Base-by-base conservation (phyloP, 1,139 yeast genomes). In the Yamadazyma aaseri region DNA sequence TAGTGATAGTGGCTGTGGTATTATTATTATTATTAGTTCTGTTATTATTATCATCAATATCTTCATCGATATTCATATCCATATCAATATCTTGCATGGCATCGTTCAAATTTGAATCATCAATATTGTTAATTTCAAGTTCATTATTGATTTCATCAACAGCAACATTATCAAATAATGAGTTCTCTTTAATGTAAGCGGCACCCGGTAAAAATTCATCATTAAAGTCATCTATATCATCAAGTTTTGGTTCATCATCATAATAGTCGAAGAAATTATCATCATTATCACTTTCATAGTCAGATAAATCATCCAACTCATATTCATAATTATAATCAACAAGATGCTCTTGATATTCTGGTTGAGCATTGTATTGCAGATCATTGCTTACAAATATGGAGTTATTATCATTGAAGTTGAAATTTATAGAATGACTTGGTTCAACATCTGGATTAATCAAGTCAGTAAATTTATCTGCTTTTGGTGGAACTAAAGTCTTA, bases 371-470 rank as follows among this genome's bases (percentile, higher is more conserved):
- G 58, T 53, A 6, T 22, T 17, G 22, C 5, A 21, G 32, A 6
- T 24, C 29, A 26, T 37, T 40, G n/a, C 55, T 64, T 17, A 56
- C 55, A 33, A 62, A 63, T 20, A 64, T 55, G 6, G 65, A 56
- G n/a, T 56, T 54, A 32, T 53, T 39, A 33, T 52, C 52, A 33
- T 50, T 50, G 28, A 48, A 50, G 34, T 56, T 54, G 34, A 46
- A 44, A 20, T 45, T 44, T n/a, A 66, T 54, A 36, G 67, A 53
- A 22, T 65, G 65, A 17, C 72, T 66, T 15, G 75, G 75, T 46
- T 66, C 68, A 17, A 68, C 63, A 45, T 67, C 65, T 6, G 75
- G 65, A 45, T 68, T 65, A 47, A 56, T 65, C 44, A 68, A 58
- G 40, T 61, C 56, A 42, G 56, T 63, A 35, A 66, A 71, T 44